A percentile compares a stretch with the other conserved stretches of the same genome.
phyloP scores from a whole-genome alignment of 2,329 filamentous ascomycete genomes.

The Sordariomycetes sp. region DNA sequence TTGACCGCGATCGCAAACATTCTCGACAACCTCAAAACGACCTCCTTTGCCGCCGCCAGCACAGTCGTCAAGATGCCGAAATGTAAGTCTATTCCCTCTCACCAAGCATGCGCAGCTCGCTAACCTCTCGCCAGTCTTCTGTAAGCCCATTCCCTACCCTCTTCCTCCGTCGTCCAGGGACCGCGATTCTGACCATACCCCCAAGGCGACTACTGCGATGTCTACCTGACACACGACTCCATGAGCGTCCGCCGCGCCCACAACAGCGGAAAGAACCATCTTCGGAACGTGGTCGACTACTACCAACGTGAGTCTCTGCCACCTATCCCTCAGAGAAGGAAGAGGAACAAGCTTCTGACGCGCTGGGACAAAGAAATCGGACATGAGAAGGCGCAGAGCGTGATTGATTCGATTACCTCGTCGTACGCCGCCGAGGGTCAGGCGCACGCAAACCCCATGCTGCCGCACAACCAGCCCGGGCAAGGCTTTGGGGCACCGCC shows the following conservation, averaged over 20 bases:
- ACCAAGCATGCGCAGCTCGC: conserved; percentile 1
- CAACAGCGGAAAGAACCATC: conserved; percentile 91
- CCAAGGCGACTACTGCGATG: conserved; percentile 93
- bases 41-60: conserved; percentile 13
- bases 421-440: conserved; percentile 95
- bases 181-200: background rate
- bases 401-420: conserved; percentile 95
- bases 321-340: background rate
- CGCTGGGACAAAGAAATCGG: conserved; percentile 63
- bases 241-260: conserved; percentile 99
- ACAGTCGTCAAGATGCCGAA: conserved; percentile 62
- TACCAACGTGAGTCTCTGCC: conserved; percentile 65
- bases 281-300: conserved; percentile 96
- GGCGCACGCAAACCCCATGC: conserved; percentile 75
- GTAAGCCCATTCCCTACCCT: conserved; percentile 13
- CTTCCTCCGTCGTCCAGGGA: conserved; percentile 4
- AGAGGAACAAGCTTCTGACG: background rate
- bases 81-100: conserved; percentile 50
- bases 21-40: no score
- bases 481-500: conserved; percentile 39
- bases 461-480: conserved; percentile 58
- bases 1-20: background rate
- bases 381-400: conserved; percentile 95
- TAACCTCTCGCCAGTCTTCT: conserved; percentile 52
- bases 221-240: conserved; percentile 98